Conservation (phyloP, 345 rosid species). For the Sisymbrium irio region DNA sequence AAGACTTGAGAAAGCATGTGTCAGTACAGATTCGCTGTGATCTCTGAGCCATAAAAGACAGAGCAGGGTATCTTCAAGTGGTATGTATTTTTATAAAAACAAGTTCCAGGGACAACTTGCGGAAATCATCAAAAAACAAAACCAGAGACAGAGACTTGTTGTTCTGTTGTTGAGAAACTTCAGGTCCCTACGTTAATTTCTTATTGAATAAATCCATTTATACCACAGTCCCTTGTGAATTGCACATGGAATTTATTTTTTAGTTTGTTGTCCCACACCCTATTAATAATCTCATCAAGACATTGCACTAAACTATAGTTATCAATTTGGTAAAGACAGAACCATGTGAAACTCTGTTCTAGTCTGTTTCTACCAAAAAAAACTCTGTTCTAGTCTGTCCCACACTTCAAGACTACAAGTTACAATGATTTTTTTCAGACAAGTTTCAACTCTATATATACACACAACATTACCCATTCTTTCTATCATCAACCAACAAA, state of each 20-base stretch:
- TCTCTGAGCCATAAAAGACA: not conserved
- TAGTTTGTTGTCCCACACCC: slow-evolving; percentile 4
- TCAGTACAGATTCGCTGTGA: not conserved
- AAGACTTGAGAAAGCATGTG: slow-evolving; percentile 11
- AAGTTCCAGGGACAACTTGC: not conserved
- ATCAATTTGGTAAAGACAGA: slow-evolving; percentile 9
- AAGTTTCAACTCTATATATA: slow-evolving; percentile 20
- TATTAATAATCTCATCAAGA: slow-evolving; percentile 1
- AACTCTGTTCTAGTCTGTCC: slow-evolving; percentile 9
- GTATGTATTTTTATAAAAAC: not conserved
- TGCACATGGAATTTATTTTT: not conserved
- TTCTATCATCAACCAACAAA: slow-evolving; percentile 19
- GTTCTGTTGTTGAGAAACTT: slow-evolving; percentile 12
- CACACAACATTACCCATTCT: not conserved
- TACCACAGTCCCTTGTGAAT: slow-evolving; percentile 22
- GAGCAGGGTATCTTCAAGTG: not conserved
- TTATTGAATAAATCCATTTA: not conserved
- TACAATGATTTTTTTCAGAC: not conserved
- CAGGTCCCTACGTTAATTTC: slow-evolving; percentile 10
- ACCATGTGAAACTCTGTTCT: slow-evolving; percentile 25
- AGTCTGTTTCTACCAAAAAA: no score
- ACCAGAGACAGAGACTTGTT: not conserved
- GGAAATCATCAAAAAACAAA: not conserved
- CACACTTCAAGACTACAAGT: slow-evolving; percentile 12
- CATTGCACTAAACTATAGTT: not conserved